Base-by-base conservation (phyloP, 768 basidiomycete genomes). In the Lactarius hengduanensis region DNA sequence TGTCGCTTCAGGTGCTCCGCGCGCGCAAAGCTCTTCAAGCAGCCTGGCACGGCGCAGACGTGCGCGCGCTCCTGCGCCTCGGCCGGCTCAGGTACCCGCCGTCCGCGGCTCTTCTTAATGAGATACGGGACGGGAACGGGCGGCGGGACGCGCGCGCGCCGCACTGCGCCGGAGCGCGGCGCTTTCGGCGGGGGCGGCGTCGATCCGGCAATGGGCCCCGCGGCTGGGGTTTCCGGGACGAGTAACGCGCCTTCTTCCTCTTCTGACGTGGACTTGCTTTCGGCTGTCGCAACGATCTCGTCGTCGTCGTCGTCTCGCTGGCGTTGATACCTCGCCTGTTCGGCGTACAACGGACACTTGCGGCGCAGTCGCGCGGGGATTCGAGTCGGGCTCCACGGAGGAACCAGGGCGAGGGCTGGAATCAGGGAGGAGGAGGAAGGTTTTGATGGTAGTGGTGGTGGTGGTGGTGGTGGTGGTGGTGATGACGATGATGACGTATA, bases 1-100 rank as follows among this genome's bases (percentile, higher is more conserved):
- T 94, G 92, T 32, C 92, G 78, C 77, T 92, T 92, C 64, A 95
- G 78, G 75, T 94, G 92, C 71, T 93, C 91, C 1, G 87, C 84
- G 2, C 92, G 80, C 43, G 84, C 84, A 71, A 95, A 95, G 64
- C 87, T 86, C 78, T 92, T 92, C 20, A 85, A 86, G 71, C 92
- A 94, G 1, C 84, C 90, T 0, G 83, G 78, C 0, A 90, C 89
- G 22, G 80, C 79, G 74, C 92, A 94, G 66, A 84, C 79, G 74
- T 86, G 89, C 34, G 82, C 80, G 57, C 89, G 78, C 16, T 75
- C 76, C 18, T 66, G 63, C 75, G 78, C 7, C 77, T 79, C 58
- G 28, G 61, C 62, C 9, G 61, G 54, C 8, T 62, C 56, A 11
- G 90, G 90, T n/a, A 92, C 90, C 68, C 86, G 82, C 56, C 90